Evolutionary conservation across 768 basidiomycete genomes (phyloP), one percentile per base, ranked within the genome.

Genomic region (Leccinellum luteum): DNA sequence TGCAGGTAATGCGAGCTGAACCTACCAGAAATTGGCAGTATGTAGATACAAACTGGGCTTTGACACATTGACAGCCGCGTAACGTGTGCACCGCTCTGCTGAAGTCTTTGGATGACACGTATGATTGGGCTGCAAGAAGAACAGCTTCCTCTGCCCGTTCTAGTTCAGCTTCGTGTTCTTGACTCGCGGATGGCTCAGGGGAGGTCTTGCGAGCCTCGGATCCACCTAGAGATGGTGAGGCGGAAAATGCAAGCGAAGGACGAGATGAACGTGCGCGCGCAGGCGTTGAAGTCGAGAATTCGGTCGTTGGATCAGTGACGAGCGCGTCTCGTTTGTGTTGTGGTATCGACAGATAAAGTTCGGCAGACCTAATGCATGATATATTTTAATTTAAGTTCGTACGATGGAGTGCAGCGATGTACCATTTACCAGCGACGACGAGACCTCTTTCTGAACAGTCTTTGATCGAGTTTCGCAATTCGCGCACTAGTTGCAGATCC

Each of bases 1-100:
- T 59, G 15, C 45, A 56, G 50, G 52, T 30, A 27, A 17, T 34
- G 31, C 34, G 15, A 25, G 4, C 19, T 34, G 19, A 23, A 79
- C 88, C 78, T 70, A 97, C 97, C 71, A 99, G 77, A 70, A 88
- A 98, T 60, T 82, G 83, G 64, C 90, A 82, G 70, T 99, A 98
- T 19, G 86, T 70, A 48, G 81, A 79, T 60, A 98, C 63, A 72
- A 97, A 99, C 25, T 76, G 79, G 8, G 87, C 87, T 69, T 89
- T 89, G 25, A 83, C 71, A 62, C 90, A 89, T 63, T 71, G 81
- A 65, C 90, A 91, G 8, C 78, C 76, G 52, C 76, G 77, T 50
- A 98, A 72, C 55, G 84, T 73, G 63, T 86, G 83, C 6, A 82
- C 80, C 7, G 86, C 90, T 57, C 94, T 81, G 48, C 84, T 76